A percentile compares a stretch with the other conserved stretches of the same genome.
These are phyloP conservation scores for Saccharomycopsis oosterbeekiorum DNA, from an alignment of 805 yeast genomes.

Conservation along the genomic window DNA sequence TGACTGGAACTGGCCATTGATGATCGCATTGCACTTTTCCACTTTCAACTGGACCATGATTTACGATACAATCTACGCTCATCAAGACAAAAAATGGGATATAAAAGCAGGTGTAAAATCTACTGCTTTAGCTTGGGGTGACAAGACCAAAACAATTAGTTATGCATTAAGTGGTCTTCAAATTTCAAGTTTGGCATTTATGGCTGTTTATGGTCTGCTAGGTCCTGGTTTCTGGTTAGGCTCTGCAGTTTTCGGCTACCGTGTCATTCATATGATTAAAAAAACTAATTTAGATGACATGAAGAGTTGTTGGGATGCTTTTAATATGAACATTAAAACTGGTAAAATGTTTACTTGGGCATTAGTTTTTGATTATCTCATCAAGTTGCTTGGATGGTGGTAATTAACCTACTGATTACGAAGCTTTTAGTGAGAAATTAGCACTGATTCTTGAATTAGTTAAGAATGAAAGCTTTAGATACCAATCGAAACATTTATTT, in stretches of 20 bases:
- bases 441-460: too few relatives aligned
- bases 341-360: conserved; percentile 63
- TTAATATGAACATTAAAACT: conserved; percentile 66
- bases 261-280: conserved; percentile 59
- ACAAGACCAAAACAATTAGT: conserved; percentile 59
- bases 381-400: conserved; percentile 34
- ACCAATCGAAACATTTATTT: too few relatives aligned
- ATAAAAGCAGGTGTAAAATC: conserved; percentile 86
- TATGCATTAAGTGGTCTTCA: conserved; percentile 59
- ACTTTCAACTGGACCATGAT: conserved; percentile 89
- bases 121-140: conserved; percentile 94
- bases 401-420: neutral
- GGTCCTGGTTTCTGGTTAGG: conserved; percentile 78
- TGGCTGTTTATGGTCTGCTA: conserved; percentile 56
- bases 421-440: too few relatives aligned
- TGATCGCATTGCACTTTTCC: conserved; percentile 67
- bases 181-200: conserved; percentile 47
- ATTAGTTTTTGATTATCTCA: conserved; percentile 52
- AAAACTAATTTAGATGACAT: conserved; percentile 76
- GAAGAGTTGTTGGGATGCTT: conserved; percentile 71
- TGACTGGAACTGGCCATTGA: conserved; percentile 63
- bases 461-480: too few relatives aligned
- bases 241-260: conserved; percentile 55
- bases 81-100: conserved; percentile 89
- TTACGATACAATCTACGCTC: conserved; percentile 95